A percentile compares a stretch with the other conserved stretches of the same genome.
Evolutionary conservation across 768 basidiomycete species (phyloP).

Genomic region (Multifurca ochricompacta): DNA sequence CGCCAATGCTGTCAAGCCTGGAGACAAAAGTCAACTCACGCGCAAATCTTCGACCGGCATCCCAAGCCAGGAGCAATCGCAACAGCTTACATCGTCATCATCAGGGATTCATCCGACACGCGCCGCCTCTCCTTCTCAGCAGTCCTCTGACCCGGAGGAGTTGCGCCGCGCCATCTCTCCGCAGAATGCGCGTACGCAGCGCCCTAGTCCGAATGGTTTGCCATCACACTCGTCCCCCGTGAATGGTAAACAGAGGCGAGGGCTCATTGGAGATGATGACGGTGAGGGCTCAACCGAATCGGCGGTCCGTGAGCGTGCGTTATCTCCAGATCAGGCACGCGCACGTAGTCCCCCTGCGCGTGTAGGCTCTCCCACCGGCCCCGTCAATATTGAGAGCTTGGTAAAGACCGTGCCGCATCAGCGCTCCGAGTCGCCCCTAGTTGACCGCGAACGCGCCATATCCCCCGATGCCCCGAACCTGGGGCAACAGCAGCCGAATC

Average conservation of each 20-base stretch:
- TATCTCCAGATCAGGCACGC: conserved; percentile 49
- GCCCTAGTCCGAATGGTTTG: conserved; percentile 37
- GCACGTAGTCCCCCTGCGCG: conserved; percentile 51
- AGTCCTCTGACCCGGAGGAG: conserved; percentile 43
- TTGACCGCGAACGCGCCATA: conserved; percentile 39
- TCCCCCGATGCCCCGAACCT: conserved; percentile 61
- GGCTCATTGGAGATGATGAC: conserved; percentile 44
- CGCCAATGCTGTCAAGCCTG: conserved; percentile 37
- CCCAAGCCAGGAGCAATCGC: conserved; percentile 11
- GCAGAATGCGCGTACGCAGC: conserved; percentile 36
- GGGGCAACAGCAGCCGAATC: conserved; percentile 28
- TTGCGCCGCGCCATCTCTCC: conserved; percentile 64
- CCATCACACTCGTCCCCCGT: conserved; percentile 29
- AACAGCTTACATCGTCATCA: conserved; percentile 14
- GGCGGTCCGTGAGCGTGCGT: conserved; percentile 35
- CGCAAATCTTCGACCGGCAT: conserved; percentile 41
- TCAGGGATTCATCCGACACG: conserved; percentile 35
- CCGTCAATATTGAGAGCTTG: conserved; percentile 46
- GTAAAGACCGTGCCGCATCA: conserved; percentile 47
- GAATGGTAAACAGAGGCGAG: conserved; percentile 39
- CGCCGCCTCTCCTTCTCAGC: conserved; percentile 56
- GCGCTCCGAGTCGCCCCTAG: conserved; percentile 50
- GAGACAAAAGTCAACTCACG: conserved; percentile 27
- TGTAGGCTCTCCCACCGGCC: conserved; percentile 40
- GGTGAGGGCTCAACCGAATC: conserved; percentile 44